Evolutionary conservation across 1,284 basidiomycete genomes (phyloP).

Genomic region (Puccinia coronata): DNA sequence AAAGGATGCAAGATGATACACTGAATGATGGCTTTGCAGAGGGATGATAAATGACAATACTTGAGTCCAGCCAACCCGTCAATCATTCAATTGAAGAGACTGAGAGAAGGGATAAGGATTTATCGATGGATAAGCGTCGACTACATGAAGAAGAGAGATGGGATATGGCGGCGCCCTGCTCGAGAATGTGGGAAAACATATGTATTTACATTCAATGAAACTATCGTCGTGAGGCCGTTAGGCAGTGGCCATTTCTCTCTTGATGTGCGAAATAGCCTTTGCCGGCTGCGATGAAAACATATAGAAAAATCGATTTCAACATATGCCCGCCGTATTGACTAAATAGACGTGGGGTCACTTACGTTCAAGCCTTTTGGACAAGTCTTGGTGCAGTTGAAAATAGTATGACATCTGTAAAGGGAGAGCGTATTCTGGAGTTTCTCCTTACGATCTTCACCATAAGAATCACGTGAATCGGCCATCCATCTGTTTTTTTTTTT

Average conservation of each 20-base stretch:
- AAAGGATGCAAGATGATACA: no score
- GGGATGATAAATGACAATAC: no score
- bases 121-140: no score
- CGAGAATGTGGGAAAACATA: no score
- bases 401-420: conserved; percentile 75
- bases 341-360: conserved; percentile 13
- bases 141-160: no score
- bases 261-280: conserved; percentile 53
- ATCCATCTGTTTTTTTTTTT: no score
- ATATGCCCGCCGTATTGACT: background rate
- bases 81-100: no score
- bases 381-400: conserved; percentile 90
- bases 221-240: background rate
- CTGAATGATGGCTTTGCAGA: no score
- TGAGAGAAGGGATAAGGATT: no score
- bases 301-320: background rate
- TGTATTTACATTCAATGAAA: background rate
- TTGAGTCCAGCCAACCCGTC: no score
- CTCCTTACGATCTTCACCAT: conserved; percentile 80
- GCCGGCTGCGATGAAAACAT: conserved; percentile 63
- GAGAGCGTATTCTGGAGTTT: conserved; percentile 93
- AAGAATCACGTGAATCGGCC: conserved; percentile 87
- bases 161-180: no score
- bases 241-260: conserved; percentile 52
- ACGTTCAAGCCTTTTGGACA: conserved; percentile 92